phyloP scores from a whole-genome alignment of 495 filamentous ascomycete species.

The Aspergillus carlsbadensis region DNA sequence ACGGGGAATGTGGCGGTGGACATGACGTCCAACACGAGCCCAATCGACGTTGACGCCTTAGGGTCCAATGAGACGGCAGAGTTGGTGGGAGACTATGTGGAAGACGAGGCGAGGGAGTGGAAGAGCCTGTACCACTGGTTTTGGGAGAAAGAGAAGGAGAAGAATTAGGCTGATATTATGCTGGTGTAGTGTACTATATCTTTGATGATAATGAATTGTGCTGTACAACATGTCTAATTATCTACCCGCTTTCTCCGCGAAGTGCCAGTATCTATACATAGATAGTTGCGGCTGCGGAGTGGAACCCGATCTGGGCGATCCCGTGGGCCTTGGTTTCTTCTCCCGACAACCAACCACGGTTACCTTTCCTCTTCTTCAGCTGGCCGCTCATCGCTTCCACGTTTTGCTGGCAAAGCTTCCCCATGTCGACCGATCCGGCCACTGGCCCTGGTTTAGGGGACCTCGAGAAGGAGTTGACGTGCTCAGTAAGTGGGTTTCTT shows the following conservation, averaged over 20 bases:
- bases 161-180: conserved; percentile 10
- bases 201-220: neutral
- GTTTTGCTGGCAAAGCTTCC: neutral
- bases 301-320: conserved; percentile 18
- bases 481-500: conserved; percentile 65
- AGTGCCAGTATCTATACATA: too few relatives aligned
- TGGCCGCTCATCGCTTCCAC: neutral
- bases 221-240: neutral
- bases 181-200: neutral
- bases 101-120: conserved; percentile 43
- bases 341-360: conserved; percentile 12
- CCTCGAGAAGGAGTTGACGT: conserved; percentile 86
- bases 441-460: conserved; percentile 45
- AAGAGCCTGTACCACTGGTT: conserved; percentile 49
- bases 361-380: conserved; percentile 8
- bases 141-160: conserved; percentile 33
- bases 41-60: conserved; percentile 10
- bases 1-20: conserved; percentile 33
- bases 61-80: conserved; percentile 47
- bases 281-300: conserved; percentile 2
- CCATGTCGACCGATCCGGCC: conserved; percentile 22
- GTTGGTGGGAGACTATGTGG: conserved; percentile 48
- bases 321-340: conserved; percentile 7
- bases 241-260: neutral
- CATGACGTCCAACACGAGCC: conserved; percentile 28